Evolutionary conservation across 2,329 filamentous ascomycete species (phyloP), one percentile per base, ranked within the genome.

Genomic region (Aspergillus sp.): DNA sequence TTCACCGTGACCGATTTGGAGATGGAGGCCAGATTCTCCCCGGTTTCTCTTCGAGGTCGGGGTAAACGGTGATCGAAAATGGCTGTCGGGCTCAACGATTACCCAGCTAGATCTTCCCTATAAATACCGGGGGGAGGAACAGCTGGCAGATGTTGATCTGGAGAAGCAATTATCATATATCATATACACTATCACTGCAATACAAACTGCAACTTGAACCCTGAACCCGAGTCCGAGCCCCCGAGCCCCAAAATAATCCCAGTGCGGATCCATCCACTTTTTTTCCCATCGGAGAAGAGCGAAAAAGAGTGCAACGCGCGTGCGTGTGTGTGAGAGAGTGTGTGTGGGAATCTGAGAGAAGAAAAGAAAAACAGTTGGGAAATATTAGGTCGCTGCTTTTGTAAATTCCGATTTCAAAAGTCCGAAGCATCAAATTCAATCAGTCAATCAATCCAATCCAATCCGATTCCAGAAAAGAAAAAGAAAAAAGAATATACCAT

Each of bases 1-100:
- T 70, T 74, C 71, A 72, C 69, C 66, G 70, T 63, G 66, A 57
- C 64, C 66, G 67, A 59, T 63, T 61, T 67, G 59, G 61, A 63
- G 65, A 63, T 62, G 58, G 53, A 60, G 23, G 58, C 65, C 63
- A 59, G 61, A 32, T 55, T 65, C 65, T 68, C 63, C 65, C 64
- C 63, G 60, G 60, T 54, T 51, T 57, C 58, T 58, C 49, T 58
- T 66, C 67, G 67, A 64, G 59, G 57, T 64, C 57, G 64, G 58
- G 39, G 55, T 54, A 55, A 56, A 49, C 47, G 36, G 39, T 30
- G 53, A 45, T 55, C 53, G 25, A 57, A 50, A 55, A 38, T 17
- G 54, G 17, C 21, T 51, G 47, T 47, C 51, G 53, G 67, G 65
- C 65, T 69, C 63, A 66, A 64, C 58, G 21, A 57, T 65, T 67